Evolutionary conservation across 1,139 yeast species (phyloP).

Genomic region (Williopsis jadinii): DNA sequence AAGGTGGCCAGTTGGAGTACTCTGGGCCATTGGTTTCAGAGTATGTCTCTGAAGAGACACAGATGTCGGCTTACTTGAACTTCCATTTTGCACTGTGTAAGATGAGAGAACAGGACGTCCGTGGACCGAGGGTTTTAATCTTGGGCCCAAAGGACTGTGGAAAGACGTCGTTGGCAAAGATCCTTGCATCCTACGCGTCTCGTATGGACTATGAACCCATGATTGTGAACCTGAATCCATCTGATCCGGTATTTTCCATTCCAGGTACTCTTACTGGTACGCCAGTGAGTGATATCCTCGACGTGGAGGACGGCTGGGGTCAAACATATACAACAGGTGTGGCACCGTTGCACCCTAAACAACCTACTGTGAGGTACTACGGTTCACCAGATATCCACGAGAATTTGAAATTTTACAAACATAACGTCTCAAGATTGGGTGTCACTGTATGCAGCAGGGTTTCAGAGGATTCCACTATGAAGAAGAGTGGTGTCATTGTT

Average conservation of each 20-base stretch:
- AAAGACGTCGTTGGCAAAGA: slow-evolving; percentile 68
- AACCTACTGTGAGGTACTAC: slow-evolving; percentile 74
- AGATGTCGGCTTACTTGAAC: slow-evolving; percentile 57
- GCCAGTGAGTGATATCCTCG: slow-evolving; percentile 73
- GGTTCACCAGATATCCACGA: slow-evolving; percentile 60
- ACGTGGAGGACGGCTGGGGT: slow-evolving; percentile 83
- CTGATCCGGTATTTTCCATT: slow-evolving; percentile 66
- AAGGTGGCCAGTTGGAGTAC: slow-evolving; percentile 47
- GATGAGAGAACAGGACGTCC: slow-evolving; percentile 34
- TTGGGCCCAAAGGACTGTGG: slow-evolving; percentile 73
- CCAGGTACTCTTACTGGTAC: slow-evolving; percentile 89
- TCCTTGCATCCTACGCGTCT: slow-evolving; percentile 66
- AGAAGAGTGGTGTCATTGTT: slow-evolving; percentile 61
- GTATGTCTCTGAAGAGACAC: slow-evolving; percentile 64
- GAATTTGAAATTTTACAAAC: slow-evolving; percentile 55
- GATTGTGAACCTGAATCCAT: slow-evolving; percentile 77
- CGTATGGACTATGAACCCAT: slow-evolving; percentile 62
- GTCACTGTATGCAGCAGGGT: slow-evolving; percentile 51
- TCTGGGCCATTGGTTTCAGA: slow-evolving; percentile 40
- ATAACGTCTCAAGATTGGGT: slow-evolving; percentile 51
- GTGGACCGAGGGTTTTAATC: slow-evolving; percentile 65
- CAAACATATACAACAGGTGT: slow-evolving; percentile 86
- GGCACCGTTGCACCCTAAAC: slow-evolving; percentile 73
- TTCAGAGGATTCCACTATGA: slow-evolving; percentile 45
- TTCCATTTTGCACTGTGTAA: slow-evolving; percentile 74